A percentile compares a stretch with the other conserved stretches of the same genome.
Evolutionary conservation across 116 monocot genomes (phyloP).

Genomic region (Cymodocea nodosa): DNA sequence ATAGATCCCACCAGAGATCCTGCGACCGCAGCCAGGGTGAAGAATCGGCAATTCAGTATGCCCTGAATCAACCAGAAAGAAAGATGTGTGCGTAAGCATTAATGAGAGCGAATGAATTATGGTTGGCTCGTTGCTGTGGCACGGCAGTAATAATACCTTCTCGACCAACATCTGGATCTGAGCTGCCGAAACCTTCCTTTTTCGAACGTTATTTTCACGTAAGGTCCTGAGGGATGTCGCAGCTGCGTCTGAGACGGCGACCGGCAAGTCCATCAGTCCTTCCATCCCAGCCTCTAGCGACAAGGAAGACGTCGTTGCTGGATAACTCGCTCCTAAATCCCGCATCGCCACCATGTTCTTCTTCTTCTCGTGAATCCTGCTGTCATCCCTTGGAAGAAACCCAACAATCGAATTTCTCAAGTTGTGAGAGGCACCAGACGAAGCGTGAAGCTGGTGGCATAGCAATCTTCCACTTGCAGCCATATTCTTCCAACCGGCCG

Average conservation of each 20-base stretch:
- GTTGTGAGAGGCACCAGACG: not conserved
- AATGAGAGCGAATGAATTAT: not conserved
- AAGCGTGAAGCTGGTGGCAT: not conserved
- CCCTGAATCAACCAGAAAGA: slow-evolving; percentile 19
- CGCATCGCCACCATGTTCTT: too few relatives aligned
- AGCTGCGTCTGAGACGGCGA: not conserved
- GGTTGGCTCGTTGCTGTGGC: not conserved
- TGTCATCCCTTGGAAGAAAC: not conserved
- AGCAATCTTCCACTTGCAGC: not conserved
- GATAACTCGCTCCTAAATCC: not conserved
- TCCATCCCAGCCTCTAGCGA: not conserved
- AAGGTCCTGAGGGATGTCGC: not conserved
- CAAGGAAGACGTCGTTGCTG: not conserved
- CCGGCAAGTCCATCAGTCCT: not conserved
- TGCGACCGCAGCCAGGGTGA: slow-evolving; percentile 38
- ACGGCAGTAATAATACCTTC: slow-evolving; percentile 3
- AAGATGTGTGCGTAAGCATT: not conserved
- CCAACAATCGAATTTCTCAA: not conserved
- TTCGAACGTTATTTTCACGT: not conserved
- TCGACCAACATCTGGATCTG: slow-evolving; percentile 12
- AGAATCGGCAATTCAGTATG: slow-evolving; percentile 33
- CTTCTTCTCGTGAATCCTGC: slow-evolving; percentile 1
- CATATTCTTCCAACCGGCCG: not conserved
- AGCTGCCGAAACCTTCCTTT: not conserved
- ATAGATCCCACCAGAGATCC: slow-evolving; percentile 51